Conservation (phyloP, 163 green algal species). For the Picocystis sp. region DNA sequence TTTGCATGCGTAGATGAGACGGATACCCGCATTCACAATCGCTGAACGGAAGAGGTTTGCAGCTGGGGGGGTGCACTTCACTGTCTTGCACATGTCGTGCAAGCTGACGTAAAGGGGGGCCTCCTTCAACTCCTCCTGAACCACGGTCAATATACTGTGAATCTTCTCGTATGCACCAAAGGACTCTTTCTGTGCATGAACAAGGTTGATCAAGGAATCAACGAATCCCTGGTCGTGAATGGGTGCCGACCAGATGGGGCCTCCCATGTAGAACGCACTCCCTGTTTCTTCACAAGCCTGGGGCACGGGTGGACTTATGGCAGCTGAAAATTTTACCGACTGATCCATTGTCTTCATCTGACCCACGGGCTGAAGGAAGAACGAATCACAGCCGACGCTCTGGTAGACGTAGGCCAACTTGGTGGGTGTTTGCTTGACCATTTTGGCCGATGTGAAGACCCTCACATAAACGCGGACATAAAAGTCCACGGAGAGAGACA, state of each 20-base stretch:
- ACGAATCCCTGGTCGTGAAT: conserved; percentile 65
- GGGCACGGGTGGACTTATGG: conserved; percentile 32
- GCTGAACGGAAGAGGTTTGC: conserved; percentile 58
- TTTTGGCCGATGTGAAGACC: conserved; percentile 57
- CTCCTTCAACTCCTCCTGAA: conserved; percentile 75
- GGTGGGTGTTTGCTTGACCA: conserved; percentile 44
- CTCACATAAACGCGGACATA: conserved; percentile 92
- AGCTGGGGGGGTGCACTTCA: conserved; percentile 47
- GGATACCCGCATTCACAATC: conserved; percentile 79
- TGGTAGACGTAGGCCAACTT: conserved; percentile 85
- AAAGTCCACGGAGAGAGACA: conserved; percentile 90
- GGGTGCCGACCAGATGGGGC: conserved; percentile 77
- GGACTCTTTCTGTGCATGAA: conserved; percentile 17
- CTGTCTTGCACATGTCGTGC: conserved; percentile 64
- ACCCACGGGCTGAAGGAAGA: conserved; percentile 52
- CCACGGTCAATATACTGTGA: conserved; percentile 20
- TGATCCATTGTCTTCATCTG: conserved; percentile 10
- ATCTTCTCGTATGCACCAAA: conserved; percentile 50
- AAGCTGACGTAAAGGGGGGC: conserved; percentile 74
- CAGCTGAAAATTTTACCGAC: conserved; percentile 8
- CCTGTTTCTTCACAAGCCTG: conserved; percentile 69
- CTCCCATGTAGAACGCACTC: conserved; percentile 63
- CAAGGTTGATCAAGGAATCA: conserved; percentile 14
- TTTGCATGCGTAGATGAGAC: conserved; percentile 76
- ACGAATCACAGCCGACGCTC: conserved; percentile 64